Evolutionary conservation across 1,284 basidiomycete species (phyloP), one percentile per base, ranked within the genome.

Genomic region (Ganoderma meredithae): DNA sequence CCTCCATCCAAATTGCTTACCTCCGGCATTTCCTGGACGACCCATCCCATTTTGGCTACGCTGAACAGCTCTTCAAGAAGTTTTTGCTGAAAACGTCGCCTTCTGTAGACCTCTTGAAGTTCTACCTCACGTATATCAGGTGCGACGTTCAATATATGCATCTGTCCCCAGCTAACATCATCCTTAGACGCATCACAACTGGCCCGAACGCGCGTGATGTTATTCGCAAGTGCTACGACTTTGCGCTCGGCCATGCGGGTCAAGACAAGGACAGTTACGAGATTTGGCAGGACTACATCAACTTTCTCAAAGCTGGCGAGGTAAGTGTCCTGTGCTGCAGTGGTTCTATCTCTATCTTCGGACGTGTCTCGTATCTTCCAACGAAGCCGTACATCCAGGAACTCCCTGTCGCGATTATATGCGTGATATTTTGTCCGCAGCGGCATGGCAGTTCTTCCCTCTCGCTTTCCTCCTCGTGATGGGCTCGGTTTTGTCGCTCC

Each of bases 161-260:
- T n/a, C n/a, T n/a, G n/a, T n/a, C n/a, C n/a, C 27, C 62, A 4
- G 3, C 64, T 60, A 31, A 68, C 39, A 15, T 15, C n/a, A 44
- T 36, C 17, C 47, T 65, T 70, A 81, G 81, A 72, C 76, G 80
- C 65, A 76, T 82, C 60, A 86, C 88, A 58, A 78, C 80, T 9
- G 87, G 86, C 49, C 84, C 86, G 27, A 81, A 84, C 69, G 87
- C 90, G 72, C 85, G 93, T 75, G 88, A 93, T 60, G 88, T 88
- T 17, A 90, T 99, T 67, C 90, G 91, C 52, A 92, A 95, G 73
- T 95, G 96, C 7, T 99, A 97, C 80, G 97, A 99, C 76, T 98
- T 96, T 76, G 96, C 96, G 0, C 84, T 99, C 64, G 91, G 90
- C 69, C 94, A 96, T 75, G 91, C 98, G 60, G 97, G 97, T 17